Percentiles rank a stretch among this genome's conserved stretches.
Conservation (phyloP, 305 asterid species). For the Fraxinus baroniana region DNA sequence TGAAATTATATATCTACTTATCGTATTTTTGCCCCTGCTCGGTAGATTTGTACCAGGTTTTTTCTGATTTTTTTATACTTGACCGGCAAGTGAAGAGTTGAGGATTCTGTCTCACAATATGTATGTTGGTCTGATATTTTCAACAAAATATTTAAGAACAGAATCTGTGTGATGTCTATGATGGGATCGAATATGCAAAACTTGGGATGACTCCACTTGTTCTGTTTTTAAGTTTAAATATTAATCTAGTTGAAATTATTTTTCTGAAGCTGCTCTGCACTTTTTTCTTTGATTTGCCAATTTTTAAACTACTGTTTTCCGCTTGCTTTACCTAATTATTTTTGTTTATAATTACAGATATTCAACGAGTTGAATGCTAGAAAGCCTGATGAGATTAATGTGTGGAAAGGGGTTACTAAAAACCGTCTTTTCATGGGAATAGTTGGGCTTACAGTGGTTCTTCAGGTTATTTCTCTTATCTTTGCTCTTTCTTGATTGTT, state of each 20-base stretch:
- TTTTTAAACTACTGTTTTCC: not conserved
- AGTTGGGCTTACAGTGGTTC: conserved; percentile 18
- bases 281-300: not conserved
- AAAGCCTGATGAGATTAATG: conserved; percentile 27
- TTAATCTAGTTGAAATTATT: not conserved
- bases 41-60: too few species aligned
- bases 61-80: not conserved
- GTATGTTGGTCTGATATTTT: not conserved
- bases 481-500: not conserved
- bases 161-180: not conserved
- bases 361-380: conserved; percentile 30
- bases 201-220: too few species aligned
- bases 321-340: not conserved
- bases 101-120: not conserved
- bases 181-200: too few species aligned
- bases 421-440: conserved; percentile 28
- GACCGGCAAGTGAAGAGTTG: not conserved
- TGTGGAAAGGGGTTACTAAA: conserved; percentile 21
- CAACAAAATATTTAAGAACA: not conserved
- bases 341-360: conserved; percentile 10
- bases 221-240: too few species aligned
- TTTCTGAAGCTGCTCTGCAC: not conserved
- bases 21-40: too few species aligned
- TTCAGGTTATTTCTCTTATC: conserved; percentile 15
- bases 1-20: too few species aligned